Conservation (phyloP, 768 basidiomycete genomes). For the Podaxis rugospora region DNA sequence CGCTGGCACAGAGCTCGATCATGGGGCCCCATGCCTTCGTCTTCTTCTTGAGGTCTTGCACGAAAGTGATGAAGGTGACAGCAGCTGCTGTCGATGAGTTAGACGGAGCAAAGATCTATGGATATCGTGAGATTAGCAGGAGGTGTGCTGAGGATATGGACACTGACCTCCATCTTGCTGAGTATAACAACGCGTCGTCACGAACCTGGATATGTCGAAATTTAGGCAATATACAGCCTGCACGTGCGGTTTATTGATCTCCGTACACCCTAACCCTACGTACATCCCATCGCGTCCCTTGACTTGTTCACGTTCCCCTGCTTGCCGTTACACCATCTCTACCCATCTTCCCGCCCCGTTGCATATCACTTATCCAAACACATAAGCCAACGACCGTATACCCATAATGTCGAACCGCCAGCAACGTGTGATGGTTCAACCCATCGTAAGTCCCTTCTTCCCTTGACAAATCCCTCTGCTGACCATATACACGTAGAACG, state of each 20-base stretch:
- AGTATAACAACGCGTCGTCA: constrained; percentile 33
- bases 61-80: constrained; percentile 98
- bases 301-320: neutral
- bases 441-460: constrained; percentile 70
- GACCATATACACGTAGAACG: constrained; percentile 55
- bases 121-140: constrained; percentile 9
- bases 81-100: constrained; percentile 96
- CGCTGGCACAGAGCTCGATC: constrained; percentile 90
- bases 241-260: constrained; percentile 18
- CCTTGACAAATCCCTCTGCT: neutral
- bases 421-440: constrained; percentile 98
- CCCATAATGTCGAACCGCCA: constrained; percentile 84
- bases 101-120: constrained; percentile 63
- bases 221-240: constrained; percentile 10
- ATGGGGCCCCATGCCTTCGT: constrained; percentile 95
- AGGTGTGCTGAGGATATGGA: neutral
- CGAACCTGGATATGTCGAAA: constrained; percentile 18
- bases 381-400: neutral
- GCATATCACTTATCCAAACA: neutral
- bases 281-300: neutral
- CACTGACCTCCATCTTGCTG: constrained; percentile 39
- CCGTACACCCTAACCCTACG: constrained; percentile 3
- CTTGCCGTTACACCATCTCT: constrained; percentile 14
- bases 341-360: constrained; percentile 10
- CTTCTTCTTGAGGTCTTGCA: constrained; percentile 97